Base-by-base conservation (phyloP, 1,139 yeast species). In the Suhomyces bolitotheri region DNA sequence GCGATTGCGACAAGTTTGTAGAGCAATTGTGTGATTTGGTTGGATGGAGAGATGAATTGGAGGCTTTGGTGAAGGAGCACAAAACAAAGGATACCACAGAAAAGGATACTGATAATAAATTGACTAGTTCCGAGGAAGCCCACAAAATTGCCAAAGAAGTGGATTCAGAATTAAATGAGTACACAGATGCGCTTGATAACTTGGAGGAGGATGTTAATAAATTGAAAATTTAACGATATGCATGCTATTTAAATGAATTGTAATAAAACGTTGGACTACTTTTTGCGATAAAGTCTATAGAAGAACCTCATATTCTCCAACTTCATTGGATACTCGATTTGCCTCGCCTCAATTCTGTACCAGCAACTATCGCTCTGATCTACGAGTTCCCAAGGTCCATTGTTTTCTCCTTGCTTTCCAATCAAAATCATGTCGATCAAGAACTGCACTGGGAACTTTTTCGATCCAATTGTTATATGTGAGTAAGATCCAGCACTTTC, bases 401-500 rank as follows among this genome's bases (percentile, higher is more conserved):
- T 47, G 12, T 64, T 59, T 17, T 61, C 66, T 0, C 73, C 74
- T 8, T 66, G 67, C 45, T 69, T 78, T 0, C 88, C 88, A 22
- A 76, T 62, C 23, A 88, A 61, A 1, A 86, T 70, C 31, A 83
- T 85, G 52, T 88, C 95, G 7, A 88, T 69, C 31, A 88, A 66
- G 49, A 83, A 86, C 47, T 86, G 90, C 2, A 88, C 82, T 0
- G 96, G 96, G 61, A 88, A 88, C 45, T 67, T 75, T 53, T 81
- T 85, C 19, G 77, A 60, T 1, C 96, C 96, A 23, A 88, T 72
- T 2, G 79, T 74, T 28, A 88, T 83, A 51, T 86, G 82, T 1
- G 95, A 85, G 57, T 82, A 88, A 4, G 95, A 84, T 0, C 96
- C 96, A 0, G 96, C 96, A 61, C 94, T 82, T 52, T 88, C 96